Conservation (phyloP, 306 rosid genomes). For the Canavalia gladiata region DNA sequence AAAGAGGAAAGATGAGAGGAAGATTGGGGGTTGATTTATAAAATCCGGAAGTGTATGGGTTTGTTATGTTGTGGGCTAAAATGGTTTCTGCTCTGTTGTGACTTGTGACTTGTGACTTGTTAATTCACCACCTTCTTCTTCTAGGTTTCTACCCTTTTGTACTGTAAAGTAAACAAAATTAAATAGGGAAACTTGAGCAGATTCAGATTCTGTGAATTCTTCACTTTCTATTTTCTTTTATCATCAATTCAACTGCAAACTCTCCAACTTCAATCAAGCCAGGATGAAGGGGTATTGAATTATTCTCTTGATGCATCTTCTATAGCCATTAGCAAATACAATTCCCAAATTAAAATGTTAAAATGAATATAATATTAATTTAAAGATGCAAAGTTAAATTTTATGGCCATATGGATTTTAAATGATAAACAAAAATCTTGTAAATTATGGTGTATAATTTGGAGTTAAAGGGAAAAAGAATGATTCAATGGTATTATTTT, state of each 20-base stretch:
- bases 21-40: conserved; percentile 49
- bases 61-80: not conserved
- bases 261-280: too few species aligned
- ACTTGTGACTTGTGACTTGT: conserved; percentile 1
- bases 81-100: conserved; percentile 51
- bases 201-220: not conserved
- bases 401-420: too few species aligned
- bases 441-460: too few species aligned
- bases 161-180: conserved; percentile 50
- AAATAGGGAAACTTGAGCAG: conserved; percentile 51
- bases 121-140: conserved; percentile 9
- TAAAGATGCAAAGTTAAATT: too few species aligned
- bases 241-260: not conserved
- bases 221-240: not conserved
- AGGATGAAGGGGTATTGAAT: too few species aligned
- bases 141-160: conserved; percentile 53
- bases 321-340: too few species aligned
- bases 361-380: too few species aligned
- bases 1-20: not conserved
- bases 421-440: too few species aligned
- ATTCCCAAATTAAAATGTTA: too few species aligned
- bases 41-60: conserved; percentile 42
- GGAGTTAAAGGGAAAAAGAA: too few species aligned
- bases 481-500: not conserved
- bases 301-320: too few species aligned